phyloP scores from a whole-genome alignment of 2,329 filamentous ascomycete species.

The Waltergamsia citrina region DNA sequence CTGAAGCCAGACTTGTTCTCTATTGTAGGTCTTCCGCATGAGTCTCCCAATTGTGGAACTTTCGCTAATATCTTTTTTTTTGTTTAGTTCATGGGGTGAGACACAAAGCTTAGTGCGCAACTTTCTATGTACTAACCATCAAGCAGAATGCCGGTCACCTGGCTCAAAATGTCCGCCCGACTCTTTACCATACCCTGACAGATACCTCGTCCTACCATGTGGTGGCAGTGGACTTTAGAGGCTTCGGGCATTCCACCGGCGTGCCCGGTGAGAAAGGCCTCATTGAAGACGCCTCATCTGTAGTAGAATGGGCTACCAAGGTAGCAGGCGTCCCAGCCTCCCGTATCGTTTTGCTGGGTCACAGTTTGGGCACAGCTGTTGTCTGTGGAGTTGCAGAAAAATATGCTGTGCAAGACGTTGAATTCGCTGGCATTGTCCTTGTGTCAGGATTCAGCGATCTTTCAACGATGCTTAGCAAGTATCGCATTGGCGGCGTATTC shows the following conservation, averaged over 20 bases:
- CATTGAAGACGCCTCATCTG: slow-evolving; percentile 65
- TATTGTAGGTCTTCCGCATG: slow-evolving; percentile 45
- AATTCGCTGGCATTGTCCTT: slow-evolving; percentile 73
- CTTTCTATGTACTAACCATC: slow-evolving; percentile 18
- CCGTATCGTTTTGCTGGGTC: slow-evolving; percentile 73
- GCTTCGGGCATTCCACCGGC: slow-evolving; percentile 77
- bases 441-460: slow-evolving; percentile 73
- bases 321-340: slow-evolving; percentile 54
- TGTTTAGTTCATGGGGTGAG: slow-evolving; percentile 53
- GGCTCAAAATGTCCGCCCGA: slow-evolving; percentile 66
- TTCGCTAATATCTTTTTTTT: not conserved
- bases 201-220: slow-evolving; percentile 69
- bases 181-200: slow-evolving; percentile 69
- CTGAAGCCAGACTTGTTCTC: slow-evolving; percentile 52
- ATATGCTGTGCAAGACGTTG: slow-evolving; percentile 47
- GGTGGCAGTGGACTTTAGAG: slow-evolving; percentile 84
- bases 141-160: slow-evolving; percentile 75
- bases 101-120: slow-evolving; percentile 7
- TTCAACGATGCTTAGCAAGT: slow-evolving; percentile 63
- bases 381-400: slow-evolving; percentile 64
- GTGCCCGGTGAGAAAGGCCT: slow-evolving; percentile 70
- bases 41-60: too few relatives aligned
- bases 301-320: slow-evolving; percentile 63
- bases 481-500: slow-evolving; percentile 68
- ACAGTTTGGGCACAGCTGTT: slow-evolving; percentile 83